phyloP scores from a whole-genome alignment of 495 filamentous ascomycete species.

The Lindgomyces ingoldianus region DNA sequence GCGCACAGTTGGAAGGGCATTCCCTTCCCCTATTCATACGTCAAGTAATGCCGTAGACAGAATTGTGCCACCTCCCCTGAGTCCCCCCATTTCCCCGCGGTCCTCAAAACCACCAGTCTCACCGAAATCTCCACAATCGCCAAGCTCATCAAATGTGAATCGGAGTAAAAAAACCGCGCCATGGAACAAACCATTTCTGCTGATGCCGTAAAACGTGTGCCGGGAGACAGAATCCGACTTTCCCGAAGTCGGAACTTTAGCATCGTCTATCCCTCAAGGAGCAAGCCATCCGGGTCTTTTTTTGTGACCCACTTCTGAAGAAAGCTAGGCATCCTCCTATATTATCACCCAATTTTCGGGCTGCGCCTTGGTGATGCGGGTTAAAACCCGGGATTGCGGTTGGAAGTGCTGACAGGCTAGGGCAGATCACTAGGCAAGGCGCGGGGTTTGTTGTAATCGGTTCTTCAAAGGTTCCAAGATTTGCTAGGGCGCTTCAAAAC shows the following conservation, averaged over 20 bases:
- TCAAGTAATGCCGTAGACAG: background rate
- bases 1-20: slow-evolving; percentile 8
- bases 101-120: background rate
- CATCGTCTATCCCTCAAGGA: background rate
- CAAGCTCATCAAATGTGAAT: slow-evolving; percentile 8
- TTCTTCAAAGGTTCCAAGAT: too few relatives aligned
- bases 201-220: slow-evolving; percentile 8
- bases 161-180: slow-evolving; percentile 13
- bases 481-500: too few relatives aligned
- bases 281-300: slow-evolving; percentile 6
- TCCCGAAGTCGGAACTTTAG: background rate
- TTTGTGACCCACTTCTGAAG: slow-evolving; percentile 5
- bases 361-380: background rate
- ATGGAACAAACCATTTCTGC: slow-evolving; percentile 30
- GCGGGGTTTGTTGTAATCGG: too few relatives aligned
- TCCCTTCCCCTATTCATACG: too few relatives aligned
- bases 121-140: background rate
- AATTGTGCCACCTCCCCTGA: background rate
- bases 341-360: too few relatives aligned
- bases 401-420: background rate
- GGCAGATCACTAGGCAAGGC: background rate
- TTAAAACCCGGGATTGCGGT: background rate
- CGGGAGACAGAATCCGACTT: background rate
- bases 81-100: background rate
- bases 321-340: slow-evolving; percentile 18